A percentile compares a stretch with the other conserved stretches of the same genome.
Conservation (phyloP, 352 stramenopile genomes). For the Pythium monospermum region DNA sequence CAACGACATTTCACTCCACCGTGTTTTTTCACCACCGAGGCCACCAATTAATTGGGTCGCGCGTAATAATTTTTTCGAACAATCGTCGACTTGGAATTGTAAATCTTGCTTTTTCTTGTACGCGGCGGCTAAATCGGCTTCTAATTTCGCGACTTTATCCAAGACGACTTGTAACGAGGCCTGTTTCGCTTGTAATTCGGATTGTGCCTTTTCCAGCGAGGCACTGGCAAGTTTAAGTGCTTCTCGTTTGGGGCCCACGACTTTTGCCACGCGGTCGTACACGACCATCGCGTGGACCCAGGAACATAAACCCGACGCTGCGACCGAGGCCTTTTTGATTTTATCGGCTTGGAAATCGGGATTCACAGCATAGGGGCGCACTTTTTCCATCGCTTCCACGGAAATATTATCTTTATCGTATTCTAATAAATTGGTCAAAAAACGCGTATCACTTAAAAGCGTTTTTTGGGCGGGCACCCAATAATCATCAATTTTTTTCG, state of each 20-base stretch:
- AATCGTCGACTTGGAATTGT: conserved; percentile 91
- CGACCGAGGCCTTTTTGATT: conserved; percentile 92
- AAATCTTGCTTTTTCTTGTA: conserved; percentile 92
- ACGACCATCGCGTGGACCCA: conserved; percentile 97
- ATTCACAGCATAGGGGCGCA: conserved; percentile 77
- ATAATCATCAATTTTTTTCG: conserved; percentile 93
- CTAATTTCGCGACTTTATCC: conserved; percentile 88
- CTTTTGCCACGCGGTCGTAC: conserved; percentile 92
- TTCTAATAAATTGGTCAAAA: conserved; percentile 91
- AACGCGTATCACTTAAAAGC: conserved; percentile 89
- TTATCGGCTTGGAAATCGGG: conserved; percentile 92
- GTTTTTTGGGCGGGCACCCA: conserved; percentile 93
- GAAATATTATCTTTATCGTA: conserved; percentile 96
- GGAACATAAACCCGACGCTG: conserved; percentile 91
- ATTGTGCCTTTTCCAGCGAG: conserved; percentile 83
- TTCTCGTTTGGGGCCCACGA: conserved; percentile 91
- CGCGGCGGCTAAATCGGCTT: conserved; percentile 84
- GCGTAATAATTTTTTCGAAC: conserved; percentile 87
- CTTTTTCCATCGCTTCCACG: conserved; percentile 88
- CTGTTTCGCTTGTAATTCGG: conserved; percentile 86
- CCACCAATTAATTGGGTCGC: conserved; percentile 93
- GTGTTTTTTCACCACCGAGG: conserved; percentile 90
- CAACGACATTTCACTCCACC: conserved; percentile 89
- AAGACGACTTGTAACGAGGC: conserved; percentile 88
- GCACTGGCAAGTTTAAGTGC: conserved; percentile 88